Base-by-base conservation (phyloP, 2,329 filamentous ascomycete species). In the Nemania serpens region DNA sequence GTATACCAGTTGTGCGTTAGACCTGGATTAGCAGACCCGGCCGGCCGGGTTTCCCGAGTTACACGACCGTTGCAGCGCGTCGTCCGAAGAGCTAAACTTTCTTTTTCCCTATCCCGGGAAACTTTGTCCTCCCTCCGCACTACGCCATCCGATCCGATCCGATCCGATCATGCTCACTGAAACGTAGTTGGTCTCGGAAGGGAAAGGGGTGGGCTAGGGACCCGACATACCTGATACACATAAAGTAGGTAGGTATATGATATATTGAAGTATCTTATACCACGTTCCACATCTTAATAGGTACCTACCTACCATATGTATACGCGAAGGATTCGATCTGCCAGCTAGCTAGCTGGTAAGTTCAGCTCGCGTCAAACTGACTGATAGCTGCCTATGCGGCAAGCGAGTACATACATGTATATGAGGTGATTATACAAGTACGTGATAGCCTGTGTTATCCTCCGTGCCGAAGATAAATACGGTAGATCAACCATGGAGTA, bases 181-280 rank as follows among this genome's bases (percentile, higher is more conserved):
- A 61, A 64, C 58, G 25, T 43, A 36, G 51, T 55, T 43, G n/a
- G 61, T 64, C 58, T 61, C 61, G 58, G 50, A 39, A 55, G 36
- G 15, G 34, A 29, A 52, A 29, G 33, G 46, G 22, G 43, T 45
- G n/a, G n/a, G n/a, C n/a, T n/a, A n/a, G n/a, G n/a, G n/a, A n/a
- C n/a, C n/a, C n/a, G n/a, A n/a, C n/a, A n/a, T n/a, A n/a, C n/a
- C n/a, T n/a, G n/a, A n/a, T n/a, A n/a, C n/a, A n/a, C n/a, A 7
- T 29, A 29, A 29, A 7, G 25, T 29, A 29, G 25, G 25, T 29
- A 29, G n/a, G n/a, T n/a, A n/a, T n/a, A n/a, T n/a, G n/a, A n/a
- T n/a, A n/a, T n/a, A n/a, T n/a, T n/a, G n/a, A n/a, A n/a, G n/a
- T n/a, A n/a, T n/a, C n/a, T n/a, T n/a, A n/a, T n/a, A n/a, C n/a